Evolutionary conservation across 176 grass and related monocot species (phyloP).

Genomic region (Hyparrhenia diplandra): DNA sequence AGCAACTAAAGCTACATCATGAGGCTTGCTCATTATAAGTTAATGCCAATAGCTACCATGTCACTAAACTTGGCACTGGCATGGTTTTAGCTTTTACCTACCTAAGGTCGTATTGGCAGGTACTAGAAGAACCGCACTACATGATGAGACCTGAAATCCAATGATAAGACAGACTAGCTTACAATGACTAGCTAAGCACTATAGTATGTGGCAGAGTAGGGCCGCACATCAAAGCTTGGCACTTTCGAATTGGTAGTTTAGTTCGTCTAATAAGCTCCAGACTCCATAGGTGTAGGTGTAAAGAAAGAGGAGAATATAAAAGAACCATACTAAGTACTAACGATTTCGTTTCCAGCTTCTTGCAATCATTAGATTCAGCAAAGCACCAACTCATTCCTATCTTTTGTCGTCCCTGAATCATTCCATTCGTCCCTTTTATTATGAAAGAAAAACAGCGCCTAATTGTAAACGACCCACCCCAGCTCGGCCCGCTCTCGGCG

Average conservation of each 20-base stretch:
- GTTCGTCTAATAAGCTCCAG: background rate
- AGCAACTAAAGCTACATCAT: background rate
- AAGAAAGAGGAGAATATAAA: background rate
- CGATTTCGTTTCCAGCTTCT: background rate
- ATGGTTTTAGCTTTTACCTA: too few species aligned
- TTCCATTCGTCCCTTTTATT: background rate
- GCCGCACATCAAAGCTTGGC: background rate
- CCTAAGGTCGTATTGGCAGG: background rate
- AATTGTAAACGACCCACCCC: too few species aligned
- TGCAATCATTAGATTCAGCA: conserved; percentile 23
- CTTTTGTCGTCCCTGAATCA: background rate
- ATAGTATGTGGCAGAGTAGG: background rate
- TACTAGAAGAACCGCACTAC: background rate
- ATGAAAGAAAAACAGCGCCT: too few species aligned
- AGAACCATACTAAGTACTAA: background rate
- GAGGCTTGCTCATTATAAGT: background rate
- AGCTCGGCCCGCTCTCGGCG: too few species aligned
- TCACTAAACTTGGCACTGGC: background rate
- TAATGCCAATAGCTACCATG: background rate
- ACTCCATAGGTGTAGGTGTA: background rate
- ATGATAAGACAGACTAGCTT: conserved; percentile 23
- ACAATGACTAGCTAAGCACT: background rate
- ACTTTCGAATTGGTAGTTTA: conserved; percentile 1
- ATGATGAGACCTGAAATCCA: background rate
- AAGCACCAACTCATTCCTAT: background rate